These are phyloP conservation scores for Mimosa bimucronata DNA, from an alignment of 306 rosid genomes.

Conservation along the genomic window DNA sequence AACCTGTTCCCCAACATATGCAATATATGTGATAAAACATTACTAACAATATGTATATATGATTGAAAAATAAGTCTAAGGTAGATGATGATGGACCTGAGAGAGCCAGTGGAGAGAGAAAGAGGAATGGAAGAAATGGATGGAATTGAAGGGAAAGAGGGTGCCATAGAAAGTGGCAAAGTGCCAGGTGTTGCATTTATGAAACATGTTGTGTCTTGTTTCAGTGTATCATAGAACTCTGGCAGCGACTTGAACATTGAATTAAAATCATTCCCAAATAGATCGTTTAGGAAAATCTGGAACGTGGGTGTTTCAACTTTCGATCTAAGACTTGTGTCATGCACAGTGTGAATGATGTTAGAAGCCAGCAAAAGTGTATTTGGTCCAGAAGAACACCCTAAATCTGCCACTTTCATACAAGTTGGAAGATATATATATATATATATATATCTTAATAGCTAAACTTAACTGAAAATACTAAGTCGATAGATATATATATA, in stretches of 20 bases:
- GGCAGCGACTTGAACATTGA: slow-evolving; percentile 45
- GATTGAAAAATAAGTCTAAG: too few relatives aligned
- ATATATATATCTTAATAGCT: too few relatives aligned
- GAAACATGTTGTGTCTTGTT: slow-evolving; percentile 41
- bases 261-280: slow-evolving; percentile 44
- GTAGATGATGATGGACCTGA: slow-evolving; percentile 30
- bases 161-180: slow-evolving; percentile 37
- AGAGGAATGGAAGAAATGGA: slow-evolving; percentile 40
- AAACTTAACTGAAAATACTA: too few relatives aligned
- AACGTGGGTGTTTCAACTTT: slow-evolving; percentile 11
- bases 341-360: not conserved
- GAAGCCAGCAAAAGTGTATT: slow-evolving; percentile 34
- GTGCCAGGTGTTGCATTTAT: slow-evolving; percentile 46
- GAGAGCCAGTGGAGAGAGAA: slow-evolving; percentile 43
- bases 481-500: too few relatives aligned
- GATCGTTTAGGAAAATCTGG: slow-evolving; percentile 39
- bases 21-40: too few relatives aligned
- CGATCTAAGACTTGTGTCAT: not conserved
- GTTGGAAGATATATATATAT: too few relatives aligned
- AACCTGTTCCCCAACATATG: not conserved
- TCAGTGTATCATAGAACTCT: slow-evolving; percentile 10
- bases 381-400: slow-evolving; percentile 57
- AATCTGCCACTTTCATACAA: slow-evolving; percentile 50
- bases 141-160: slow-evolving; percentile 29
- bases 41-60: too few relatives aligned